These are phyloP conservation scores for Boletus pseudo-olivaceus DNA, from an alignment of 768 basidiomycete genomes.

Conservation along the genomic window DNA sequence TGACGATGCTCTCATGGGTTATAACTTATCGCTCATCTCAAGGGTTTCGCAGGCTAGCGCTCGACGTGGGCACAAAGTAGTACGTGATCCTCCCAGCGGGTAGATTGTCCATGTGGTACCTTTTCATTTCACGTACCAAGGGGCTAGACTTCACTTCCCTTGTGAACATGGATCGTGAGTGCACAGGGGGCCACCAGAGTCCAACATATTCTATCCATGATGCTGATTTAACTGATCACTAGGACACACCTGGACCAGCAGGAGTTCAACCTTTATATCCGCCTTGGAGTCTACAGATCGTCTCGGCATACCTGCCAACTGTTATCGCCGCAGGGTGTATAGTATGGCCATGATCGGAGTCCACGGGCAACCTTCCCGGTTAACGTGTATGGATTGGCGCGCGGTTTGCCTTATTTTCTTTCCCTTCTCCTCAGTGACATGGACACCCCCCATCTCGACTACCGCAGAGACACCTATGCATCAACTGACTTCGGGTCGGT, in stretches of 20 bases:
- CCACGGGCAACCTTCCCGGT: neutral
- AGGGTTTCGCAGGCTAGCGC: neutral
- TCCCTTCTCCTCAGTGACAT: conserved; percentile 2
- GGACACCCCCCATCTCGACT: neutral
- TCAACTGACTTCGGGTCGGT: conserved; percentile 21
- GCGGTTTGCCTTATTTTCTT: neutral
- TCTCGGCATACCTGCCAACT: neutral
- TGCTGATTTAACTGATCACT: neutral
- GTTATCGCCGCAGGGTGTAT: neutral
- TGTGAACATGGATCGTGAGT: neutral
- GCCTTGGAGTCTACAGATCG: too few relatives aligned
- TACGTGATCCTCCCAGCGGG: conserved; percentile 1
- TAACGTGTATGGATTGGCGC: neutral
- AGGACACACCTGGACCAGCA: neutral
- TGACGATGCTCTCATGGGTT: too few relatives aligned
- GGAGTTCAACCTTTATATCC: neutral
- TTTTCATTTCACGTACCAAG: conserved; percentile 3
- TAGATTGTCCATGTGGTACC: neutral
- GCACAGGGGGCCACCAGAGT: neutral
- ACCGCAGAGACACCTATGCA: conserved; percentile 7
- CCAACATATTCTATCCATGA: neutral
- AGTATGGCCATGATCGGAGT: neutral
- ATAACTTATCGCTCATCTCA: too few relatives aligned
- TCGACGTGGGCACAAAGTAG: neutral
- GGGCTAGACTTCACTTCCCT: neutral